Conservation (phyloP, 2,329 filamentous ascomycete genomes). For the Fonsecaea multimorphosa region DNA sequence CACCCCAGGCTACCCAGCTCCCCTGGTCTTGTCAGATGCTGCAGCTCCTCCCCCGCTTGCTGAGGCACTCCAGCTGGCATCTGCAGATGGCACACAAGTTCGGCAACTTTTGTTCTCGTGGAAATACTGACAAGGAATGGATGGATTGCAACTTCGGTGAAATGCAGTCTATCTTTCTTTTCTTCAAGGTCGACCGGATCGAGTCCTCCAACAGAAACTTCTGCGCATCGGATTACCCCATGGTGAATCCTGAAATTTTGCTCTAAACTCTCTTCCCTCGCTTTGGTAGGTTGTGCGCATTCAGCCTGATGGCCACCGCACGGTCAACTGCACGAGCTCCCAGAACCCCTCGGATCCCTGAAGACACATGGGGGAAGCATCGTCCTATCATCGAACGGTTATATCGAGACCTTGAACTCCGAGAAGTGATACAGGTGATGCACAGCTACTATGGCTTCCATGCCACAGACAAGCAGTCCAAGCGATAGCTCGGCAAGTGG, state of each 20-base stretch:
- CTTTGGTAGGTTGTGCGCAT: background rate
- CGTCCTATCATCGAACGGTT: background rate
- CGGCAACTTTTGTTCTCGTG: background rate
- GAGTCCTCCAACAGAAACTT: background rate
- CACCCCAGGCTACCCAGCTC: too few species aligned
- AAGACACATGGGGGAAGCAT: background rate
- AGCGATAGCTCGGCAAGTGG: conserved; percentile 2
- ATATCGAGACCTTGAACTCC: background rate
- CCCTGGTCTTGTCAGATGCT: too few species aligned
- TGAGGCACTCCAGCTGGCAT: background rate
- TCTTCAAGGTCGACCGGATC: background rate
- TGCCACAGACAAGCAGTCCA: conserved; percentile 12
- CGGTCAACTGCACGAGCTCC: background rate
- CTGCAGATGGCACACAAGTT: background rate
- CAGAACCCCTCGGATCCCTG: background rate
- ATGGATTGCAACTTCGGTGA: background rate
- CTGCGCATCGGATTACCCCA: background rate
- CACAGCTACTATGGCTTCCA: background rate
- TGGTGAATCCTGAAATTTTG: background rate
- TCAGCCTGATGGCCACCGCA: background rate
- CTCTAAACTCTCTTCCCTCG: background rate
- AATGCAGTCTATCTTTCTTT: background rate
- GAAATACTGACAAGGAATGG: background rate
- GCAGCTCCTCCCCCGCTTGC: background rate
- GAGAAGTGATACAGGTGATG: background rate